Conservation (phyloP, 2,329 filamentous ascomycete genomes). For the Tolypocladium guangdongense region DNA sequence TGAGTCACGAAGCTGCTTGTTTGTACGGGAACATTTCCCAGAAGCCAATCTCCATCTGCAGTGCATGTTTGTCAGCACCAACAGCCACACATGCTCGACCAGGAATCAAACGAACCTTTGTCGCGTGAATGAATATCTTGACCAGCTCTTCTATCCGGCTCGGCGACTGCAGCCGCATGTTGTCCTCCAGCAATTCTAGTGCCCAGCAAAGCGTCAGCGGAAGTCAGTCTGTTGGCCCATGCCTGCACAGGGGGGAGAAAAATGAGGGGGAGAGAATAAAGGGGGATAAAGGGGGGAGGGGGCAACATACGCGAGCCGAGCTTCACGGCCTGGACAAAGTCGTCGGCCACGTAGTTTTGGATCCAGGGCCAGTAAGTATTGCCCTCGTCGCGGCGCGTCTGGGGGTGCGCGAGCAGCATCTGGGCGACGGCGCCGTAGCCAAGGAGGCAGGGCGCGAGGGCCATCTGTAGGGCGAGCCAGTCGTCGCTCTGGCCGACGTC, state of each 20-base stretch:
- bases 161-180: constrained; percentile 63
- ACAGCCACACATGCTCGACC: no score
- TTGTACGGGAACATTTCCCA: constrained; percentile 40
- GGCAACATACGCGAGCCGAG: constrained; percentile 52
- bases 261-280: background rate
- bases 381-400: constrained; percentile 43
- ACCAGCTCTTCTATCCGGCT: constrained; percentile 71
- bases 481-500: constrained; percentile 83
- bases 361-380: constrained; percentile 89
- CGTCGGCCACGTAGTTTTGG: constrained; percentile 72
- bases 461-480: constrained; percentile 76
- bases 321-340: constrained; percentile 63
- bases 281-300: background rate
- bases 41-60: constrained; percentile 42
- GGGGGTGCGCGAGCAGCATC: constrained; percentile 52
- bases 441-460: constrained; percentile 78
- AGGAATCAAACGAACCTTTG: constrained; percentile 46
- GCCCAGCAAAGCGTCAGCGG: background rate
- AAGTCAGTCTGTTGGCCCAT: background rate
- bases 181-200: constrained; percentile 62
- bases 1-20: background rate
- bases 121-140: constrained; percentile 77
- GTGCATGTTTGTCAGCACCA: background rate
- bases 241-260: background rate
- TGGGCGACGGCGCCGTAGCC: constrained; percentile 75